These are phyloP conservation scores for Pelargonium hybrid DNA, from an alignment of 441 rosid genomes.

Conservation along the genomic window DNA sequence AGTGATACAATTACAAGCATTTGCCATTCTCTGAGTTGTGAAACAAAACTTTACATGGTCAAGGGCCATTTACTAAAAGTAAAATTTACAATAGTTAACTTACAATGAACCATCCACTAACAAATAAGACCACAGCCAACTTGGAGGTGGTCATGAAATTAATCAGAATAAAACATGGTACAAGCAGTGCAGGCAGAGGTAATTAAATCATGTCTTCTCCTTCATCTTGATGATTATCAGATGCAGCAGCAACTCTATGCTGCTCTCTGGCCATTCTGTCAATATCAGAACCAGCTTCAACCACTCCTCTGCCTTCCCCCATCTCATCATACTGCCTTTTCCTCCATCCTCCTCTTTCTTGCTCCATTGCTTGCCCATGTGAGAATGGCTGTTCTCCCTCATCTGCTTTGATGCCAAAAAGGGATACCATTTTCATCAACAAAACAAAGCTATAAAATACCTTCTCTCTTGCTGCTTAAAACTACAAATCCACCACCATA, in stretches of 20 bases:
- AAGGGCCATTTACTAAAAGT: neutral
- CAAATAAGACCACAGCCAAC: conserved; percentile 5
- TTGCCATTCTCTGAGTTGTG: too few species aligned
- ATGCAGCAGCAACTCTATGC: conserved; percentile 16
- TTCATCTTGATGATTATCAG: conserved; percentile 10
- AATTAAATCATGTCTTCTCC: neutral
- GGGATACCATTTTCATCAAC: conserved; percentile 18
- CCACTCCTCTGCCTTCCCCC: conserved; percentile 27
- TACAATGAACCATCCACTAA: conserved; percentile 14
- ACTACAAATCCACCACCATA: neutral
- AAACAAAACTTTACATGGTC: conserved; percentile 10
- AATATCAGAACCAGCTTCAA: conserved; percentile 29
- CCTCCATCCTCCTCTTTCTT: conserved; percentile 29
- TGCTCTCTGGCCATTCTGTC: conserved; percentile 20
- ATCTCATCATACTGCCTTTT: conserved; percentile 26
- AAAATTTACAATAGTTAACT: conserved; percentile 21
- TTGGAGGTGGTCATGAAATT: conserved; percentile 15
- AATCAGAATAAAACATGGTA: conserved; percentile 15
- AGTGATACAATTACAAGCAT: too few species aligned
- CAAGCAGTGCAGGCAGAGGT: conserved; percentile 15
- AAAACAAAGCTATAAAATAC: neutral
- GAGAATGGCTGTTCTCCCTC: conserved; percentile 33
- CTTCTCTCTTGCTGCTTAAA: neutral
- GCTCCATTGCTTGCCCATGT: conserved; percentile 26
- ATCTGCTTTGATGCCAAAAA: conserved; percentile 37